Base-by-base conservation (phyloP, 192 early-diverging fungal genomes). In the Polychytrium aggregatum region DNA sequence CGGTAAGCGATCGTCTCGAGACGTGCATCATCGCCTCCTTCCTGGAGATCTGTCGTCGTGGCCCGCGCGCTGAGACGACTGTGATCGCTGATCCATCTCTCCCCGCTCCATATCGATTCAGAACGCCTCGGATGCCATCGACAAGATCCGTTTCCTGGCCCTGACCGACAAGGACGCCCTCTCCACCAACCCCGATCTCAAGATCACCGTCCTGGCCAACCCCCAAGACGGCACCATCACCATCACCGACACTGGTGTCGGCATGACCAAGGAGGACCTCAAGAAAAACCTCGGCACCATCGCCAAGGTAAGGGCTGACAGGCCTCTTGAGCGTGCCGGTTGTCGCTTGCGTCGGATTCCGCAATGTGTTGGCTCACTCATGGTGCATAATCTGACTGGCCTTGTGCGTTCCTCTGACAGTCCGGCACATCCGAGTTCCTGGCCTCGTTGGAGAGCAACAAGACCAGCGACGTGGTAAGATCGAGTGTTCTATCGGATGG, bases 61-160 rank as follows among this genome's bases (percentile, higher is more conserved):
- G 21, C 11, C 14, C 2, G 1, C n/a, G n/a, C n/a, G n/a, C n/a
- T n/a, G n/a, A n/a, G n/a, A n/a, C n/a, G n/a, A n/a, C n/a, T n/a
- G n/a, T n/a, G n/a, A n/a, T n/a, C n/a, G n/a, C n/a, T n/a, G n/a
- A n/a, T n/a, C n/a, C n/a, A n/a, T n/a, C n/a, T n/a, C n/a, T n/a
- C n/a, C n/a, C n/a, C n/a, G n/a, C n/a, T n/a, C n/a, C n/a, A n/a
- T n/a, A n/a, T n/a, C n/a, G n/a, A n/a, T 4, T 37, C 52, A 63
- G 21, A 96, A 96, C 56, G 86, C 87, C 0, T 91, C 92, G 6
- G 93, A 97, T 71, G 96, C 96, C 3, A 64, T 98, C 26, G 93
- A 97, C 70, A 97, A 91, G 68, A 82, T 90, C 46, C 72, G 90
- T 9, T 90, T 91, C 60, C 47, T 74, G 41, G 62, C 81, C 14